phyloP scores from a whole-genome alignment of 148 eudicot genomes.

The Heliamphora exappendiculata region DNA sequence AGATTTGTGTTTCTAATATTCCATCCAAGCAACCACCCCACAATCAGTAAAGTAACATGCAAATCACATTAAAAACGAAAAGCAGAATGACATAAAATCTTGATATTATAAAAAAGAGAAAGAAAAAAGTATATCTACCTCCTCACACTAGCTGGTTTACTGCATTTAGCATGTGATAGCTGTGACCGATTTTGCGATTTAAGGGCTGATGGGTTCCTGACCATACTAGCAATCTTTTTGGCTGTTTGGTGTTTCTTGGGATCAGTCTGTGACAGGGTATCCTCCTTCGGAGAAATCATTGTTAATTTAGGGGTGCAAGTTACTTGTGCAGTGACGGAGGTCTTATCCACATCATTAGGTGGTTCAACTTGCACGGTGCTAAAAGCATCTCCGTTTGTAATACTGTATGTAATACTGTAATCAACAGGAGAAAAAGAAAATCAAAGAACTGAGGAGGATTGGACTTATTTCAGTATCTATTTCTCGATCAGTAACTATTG shows the following conservation, averaged over 20 bases:
- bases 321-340: constrained; percentile 17
- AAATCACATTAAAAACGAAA: neutral
- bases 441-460: neutral
- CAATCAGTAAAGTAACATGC: neutral
- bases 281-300: constrained; percentile 24
- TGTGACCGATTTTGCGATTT: constrained; percentile 40
- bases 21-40: neutral
- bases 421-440: neutral
- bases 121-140: constrained; percentile 30
- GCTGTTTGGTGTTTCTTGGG: constrained; percentile 49
- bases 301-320: constrained; percentile 62
- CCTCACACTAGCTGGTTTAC: constrained; percentile 46
- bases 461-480: neutral
- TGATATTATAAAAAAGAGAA: neutral
- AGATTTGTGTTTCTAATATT: constrained; percentile 30
- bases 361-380: constrained; percentile 17
- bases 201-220: constrained; percentile 61
- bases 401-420: too few relatives aligned
- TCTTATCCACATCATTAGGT: constrained; percentile 1
- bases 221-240: constrained; percentile 50
- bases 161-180: constrained; percentile 49
- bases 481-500: neutral
- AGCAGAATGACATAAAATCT: neutral
- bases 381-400: neutral
- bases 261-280: constrained; percentile 19